Evolutionary conservation across 345 rosid species (phyloP).

Genomic region (Populus davidiana): DNA sequence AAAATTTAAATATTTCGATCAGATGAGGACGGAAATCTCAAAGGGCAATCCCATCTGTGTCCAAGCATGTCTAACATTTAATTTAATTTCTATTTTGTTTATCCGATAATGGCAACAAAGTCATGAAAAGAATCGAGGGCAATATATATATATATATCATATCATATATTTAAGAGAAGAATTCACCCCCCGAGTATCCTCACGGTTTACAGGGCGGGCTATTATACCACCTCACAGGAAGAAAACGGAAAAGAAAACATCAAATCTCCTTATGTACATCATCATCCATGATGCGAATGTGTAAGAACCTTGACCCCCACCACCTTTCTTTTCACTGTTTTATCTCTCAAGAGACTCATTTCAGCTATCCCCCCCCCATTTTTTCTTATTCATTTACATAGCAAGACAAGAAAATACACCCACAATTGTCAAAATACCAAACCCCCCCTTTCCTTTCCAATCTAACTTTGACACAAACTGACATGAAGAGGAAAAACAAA

Average conservation of each 20-base stretch:
- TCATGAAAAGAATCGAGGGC: slow-evolving; percentile 23
- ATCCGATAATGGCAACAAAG: no score
- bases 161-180: slow-evolving; percentile 18
- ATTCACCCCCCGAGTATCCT: slow-evolving; percentile 38
- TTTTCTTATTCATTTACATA: slow-evolving; percentile 40
- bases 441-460: slow-evolving; percentile 15
- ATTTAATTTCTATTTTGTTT: no score
- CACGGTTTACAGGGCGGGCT: slow-evolving; percentile 34
- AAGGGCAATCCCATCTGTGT: no score
- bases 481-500: slow-evolving; percentile 13
- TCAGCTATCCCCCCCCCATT: slow-evolving; percentile 13
- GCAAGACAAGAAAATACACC: slow-evolving; percentile 30
- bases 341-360: slow-evolving; percentile 11
- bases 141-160: background rate
- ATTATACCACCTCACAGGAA: slow-evolving; percentile 30
- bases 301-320: slow-evolving; percentile 6
- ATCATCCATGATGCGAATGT: slow-evolving; percentile 25
- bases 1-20: no score
- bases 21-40: no score
- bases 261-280: slow-evolving; percentile 36
- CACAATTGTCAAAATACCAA: slow-evolving; percentile 15
- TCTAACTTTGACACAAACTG: slow-evolving; percentile 16
- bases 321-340: slow-evolving; percentile 2
- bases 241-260: slow-evolving; percentile 6
- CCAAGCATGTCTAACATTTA: no score